Evolutionary conservation across 2,329 filamentous ascomycete species (phyloP).

Genomic region (Knoxdaviesia capensis): DNA sequence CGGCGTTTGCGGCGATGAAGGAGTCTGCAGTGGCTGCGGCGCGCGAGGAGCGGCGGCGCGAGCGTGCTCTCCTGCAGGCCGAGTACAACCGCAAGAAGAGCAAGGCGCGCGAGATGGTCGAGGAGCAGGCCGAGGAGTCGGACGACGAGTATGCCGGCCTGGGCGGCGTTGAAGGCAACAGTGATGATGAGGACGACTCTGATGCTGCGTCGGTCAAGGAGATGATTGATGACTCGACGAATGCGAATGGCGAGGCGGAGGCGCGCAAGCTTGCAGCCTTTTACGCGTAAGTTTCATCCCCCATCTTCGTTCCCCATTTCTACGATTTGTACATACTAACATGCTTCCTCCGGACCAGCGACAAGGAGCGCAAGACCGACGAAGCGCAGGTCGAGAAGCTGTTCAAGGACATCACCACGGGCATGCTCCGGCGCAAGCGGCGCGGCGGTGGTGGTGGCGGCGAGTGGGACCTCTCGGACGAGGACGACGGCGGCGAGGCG

Average conservation of each 20-base stretch:
- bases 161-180: conserved; percentile 76
- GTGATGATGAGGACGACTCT: conserved; percentile 44
- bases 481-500: conserved; percentile 68
- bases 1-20: conserved; percentile 52
- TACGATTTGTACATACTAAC: conserved; percentile 1
- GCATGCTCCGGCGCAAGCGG: conserved; percentile 66
- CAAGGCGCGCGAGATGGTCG: conserved; percentile 67
- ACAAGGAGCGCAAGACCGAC: conserved; percentile 60
- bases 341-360: conserved; percentile 22
- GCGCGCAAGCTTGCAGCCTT: conserved; percentile 68
- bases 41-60: conserved; percentile 28
- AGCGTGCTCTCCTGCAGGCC: conserved; percentile 7
- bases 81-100: conserved; percentile 72
- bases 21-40: conserved; percentile 30
- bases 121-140: conserved; percentile 91
- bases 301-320: background rate
- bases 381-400: conserved; percentile 81
- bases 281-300: conserved; percentile 51
- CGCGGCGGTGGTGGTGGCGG: conserved; percentile 22
- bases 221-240: conserved; percentile 60
- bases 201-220: conserved; percentile 52
- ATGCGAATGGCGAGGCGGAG: conserved; percentile 32
- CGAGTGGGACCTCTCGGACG: conserved; percentile 74
- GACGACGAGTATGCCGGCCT: conserved; percentile 96
- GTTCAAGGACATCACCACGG: conserved; percentile 81